A percentile compares a stretch with the other conserved stretches of the same genome.
Evolutionary conservation across 495 filamentous ascomycete genomes (phyloP).

Genomic region (Aspergillus carlsbadensis): DNA sequence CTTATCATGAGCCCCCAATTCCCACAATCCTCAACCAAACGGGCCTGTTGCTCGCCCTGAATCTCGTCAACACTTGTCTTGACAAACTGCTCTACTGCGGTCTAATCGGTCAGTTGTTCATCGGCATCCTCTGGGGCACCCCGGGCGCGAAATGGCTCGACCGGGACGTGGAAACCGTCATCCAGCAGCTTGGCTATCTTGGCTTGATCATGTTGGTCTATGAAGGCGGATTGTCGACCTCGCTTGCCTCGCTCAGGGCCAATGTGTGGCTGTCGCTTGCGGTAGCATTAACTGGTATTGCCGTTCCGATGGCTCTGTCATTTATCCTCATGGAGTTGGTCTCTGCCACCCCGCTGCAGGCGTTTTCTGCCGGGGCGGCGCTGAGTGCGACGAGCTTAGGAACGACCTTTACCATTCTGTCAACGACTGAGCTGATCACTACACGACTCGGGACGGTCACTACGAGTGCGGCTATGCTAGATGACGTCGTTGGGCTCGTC

Average conservation of each 20-base stretch:
- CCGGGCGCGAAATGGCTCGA: slow-evolving; percentile 56
- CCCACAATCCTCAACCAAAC: slow-evolving; percentile 57
- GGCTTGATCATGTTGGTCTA: slow-evolving; percentile 75
- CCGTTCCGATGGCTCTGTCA: slow-evolving; percentile 64
- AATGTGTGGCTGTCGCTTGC: slow-evolving; percentile 58
- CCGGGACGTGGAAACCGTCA: slow-evolving; percentile 46
- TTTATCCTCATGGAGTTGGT: slow-evolving; percentile 53
- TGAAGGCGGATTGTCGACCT: slow-evolving; percentile 69
- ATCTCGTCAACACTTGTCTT: slow-evolving; percentile 55
- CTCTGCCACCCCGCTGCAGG: slow-evolving; percentile 52
- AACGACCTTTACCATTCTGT: slow-evolving; percentile 74
- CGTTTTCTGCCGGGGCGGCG: slow-evolving; percentile 75
- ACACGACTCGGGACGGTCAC: slow-evolving; percentile 71
- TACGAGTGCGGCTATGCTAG: slow-evolving; percentile 73
- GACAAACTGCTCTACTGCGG: slow-evolving; percentile 68
- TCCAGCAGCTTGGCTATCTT: slow-evolving; percentile 71
- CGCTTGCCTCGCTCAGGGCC: slow-evolving; percentile 53
- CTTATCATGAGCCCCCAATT: slow-evolving; percentile 63
- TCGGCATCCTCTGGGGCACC: slow-evolving; percentile 69
- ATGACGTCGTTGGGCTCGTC: slow-evolving; percentile 80
- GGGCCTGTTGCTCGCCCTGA: slow-evolving; percentile 67
- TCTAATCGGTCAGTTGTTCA: slow-evolving; percentile 69
- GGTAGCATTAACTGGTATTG: slow-evolving; percentile 65
- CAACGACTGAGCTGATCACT: slow-evolving; percentile 50
- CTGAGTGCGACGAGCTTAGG: slow-evolving; percentile 75